A percentile compares a stretch with the other conserved stretches of the same genome.
Evolutionary conservation across 495 filamentous ascomycete genomes (phyloP).

Genomic region (Aspergillus cristatus): DNA sequence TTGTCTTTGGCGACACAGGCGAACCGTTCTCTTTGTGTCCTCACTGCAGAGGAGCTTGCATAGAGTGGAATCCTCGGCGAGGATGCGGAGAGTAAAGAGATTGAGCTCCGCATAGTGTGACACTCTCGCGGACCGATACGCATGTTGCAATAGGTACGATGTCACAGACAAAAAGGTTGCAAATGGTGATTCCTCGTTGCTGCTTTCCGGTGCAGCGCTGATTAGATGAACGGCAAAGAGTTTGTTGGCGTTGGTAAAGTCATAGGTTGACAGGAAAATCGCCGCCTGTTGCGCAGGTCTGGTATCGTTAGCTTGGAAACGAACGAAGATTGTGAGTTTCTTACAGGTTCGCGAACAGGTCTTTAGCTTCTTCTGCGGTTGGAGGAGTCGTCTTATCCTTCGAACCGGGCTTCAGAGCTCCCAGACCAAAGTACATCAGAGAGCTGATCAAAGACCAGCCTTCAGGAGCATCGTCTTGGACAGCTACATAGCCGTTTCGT

Average conservation of each 20-base stretch:
- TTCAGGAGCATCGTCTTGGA: constrained; percentile 87
- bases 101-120: constrained; percentile 75
- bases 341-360: constrained; percentile 62
- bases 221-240: constrained; percentile 85
- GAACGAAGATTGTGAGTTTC: constrained; percentile 14
- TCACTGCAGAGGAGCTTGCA: constrained; percentile 82
- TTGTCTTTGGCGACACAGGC: constrained; percentile 82
- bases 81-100: constrained; percentile 72
- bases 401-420: constrained; percentile 59
- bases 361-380: constrained; percentile 63
- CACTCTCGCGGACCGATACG: constrained; percentile 69
- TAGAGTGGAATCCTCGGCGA: constrained; percentile 77
- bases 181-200: constrained; percentile 66
- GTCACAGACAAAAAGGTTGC: constrained; percentile 76
- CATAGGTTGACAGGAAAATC: constrained; percentile 76
- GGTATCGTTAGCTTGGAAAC: constrained; percentile 10
- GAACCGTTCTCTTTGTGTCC: constrained; percentile 63
- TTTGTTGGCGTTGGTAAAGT: constrained; percentile 92
- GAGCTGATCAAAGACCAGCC: constrained; percentile 79
- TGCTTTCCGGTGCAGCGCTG: constrained; percentile 47
- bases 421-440: constrained; percentile 75
- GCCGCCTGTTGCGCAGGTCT: constrained; percentile 75
- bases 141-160: constrained; percentile 90
- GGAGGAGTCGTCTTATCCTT: constrained; percentile 44
- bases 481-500: constrained; percentile 71